These are phyloP conservation scores for Alternaria sp. DNA, from an alignment of 2,329 filamentous ascomycete genomes.

Conservation along the genomic window DNA sequence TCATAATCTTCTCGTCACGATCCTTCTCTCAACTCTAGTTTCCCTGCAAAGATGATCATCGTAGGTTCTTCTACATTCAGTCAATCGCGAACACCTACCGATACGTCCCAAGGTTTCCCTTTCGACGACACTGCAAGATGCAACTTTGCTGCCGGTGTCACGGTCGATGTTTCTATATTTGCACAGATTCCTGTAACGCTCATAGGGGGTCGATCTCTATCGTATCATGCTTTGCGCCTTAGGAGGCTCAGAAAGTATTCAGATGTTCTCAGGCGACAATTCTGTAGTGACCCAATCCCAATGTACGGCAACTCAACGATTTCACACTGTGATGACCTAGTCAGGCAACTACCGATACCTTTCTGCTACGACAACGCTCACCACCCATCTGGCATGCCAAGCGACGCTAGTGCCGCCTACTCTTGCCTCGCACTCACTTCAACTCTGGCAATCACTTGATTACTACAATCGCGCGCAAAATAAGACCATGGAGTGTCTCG, in stretches of 20 bases:
- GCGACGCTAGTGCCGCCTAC: neutral
- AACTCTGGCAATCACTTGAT: neutral
- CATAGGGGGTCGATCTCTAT: too few relatives aligned
- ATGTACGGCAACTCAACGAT: neutral
- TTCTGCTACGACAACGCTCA: neutral
- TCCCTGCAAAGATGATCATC: neutral
- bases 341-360: neutral
- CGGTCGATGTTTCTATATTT: too few relatives aligned
- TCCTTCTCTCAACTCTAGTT: neutral
- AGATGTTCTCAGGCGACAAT: neutral
- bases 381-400: neutral
- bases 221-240: too few relatives aligned
- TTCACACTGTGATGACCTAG: neutral
- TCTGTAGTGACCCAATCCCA: neutral
- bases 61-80: neutral
- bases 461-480: neutral
- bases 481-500: neutral
- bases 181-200: too few relatives aligned
- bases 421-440: neutral
- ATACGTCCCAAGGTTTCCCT: neutral
- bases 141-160: too few relatives aligned
- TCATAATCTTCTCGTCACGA: constrained; percentile 18
- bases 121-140: too few relatives aligned
- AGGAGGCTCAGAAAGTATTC: neutral
- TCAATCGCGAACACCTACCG: neutral